Evolutionary conservation across 805 yeast species (phyloP).

Genomic region (Vanderwaltozyma tropicalis): DNA sequence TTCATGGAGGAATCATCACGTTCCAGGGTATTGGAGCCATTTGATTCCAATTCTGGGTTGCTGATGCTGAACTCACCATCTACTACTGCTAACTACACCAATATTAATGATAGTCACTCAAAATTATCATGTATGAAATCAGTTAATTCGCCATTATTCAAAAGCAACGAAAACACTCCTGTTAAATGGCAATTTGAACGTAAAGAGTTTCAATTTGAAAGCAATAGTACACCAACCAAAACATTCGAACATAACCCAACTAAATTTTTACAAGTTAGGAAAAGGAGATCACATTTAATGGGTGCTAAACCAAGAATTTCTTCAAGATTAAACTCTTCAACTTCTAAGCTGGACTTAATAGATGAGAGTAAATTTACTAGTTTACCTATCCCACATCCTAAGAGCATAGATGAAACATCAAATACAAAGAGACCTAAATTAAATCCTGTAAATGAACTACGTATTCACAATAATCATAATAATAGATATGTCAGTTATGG

Average conservation of each 20-base stretch:
- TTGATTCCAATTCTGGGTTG: conserved; percentile 22
- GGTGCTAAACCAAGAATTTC: conserved; percentile 24
- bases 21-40: conserved; percentile 16
- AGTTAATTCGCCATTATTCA: conserved; percentile 9
- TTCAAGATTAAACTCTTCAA: conserved; percentile 15
- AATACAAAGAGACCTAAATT: conserved; percentile 5
- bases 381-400: conserved; percentile 25
- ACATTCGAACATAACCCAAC: conserved; percentile 6
- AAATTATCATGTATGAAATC: conserved; percentile 6
- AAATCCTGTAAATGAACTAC: conserved; percentile 11
- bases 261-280: conserved; percentile 10
- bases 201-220: conserved; percentile 21
- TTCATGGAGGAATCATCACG: conserved; percentile 9
- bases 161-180: conserved; percentile 12
- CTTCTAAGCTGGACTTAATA: conserved; percentile 24
- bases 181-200: conserved; percentile 21
- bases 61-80: conserved; percentile 16
- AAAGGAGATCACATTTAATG: conserved; percentile 17
- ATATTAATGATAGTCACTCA: conserved; percentile 5
- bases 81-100: conserved; percentile 4
- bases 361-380: conserved; percentile 23
- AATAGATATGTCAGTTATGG: conserved; percentile 12
- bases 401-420: background rate
- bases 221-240: conserved; percentile 27
- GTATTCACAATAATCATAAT: conserved; percentile 9